These are phyloP conservation scores for Pulicaria dysenterica DNA, from an alignment of 129 eudicot species.

Conservation along the genomic window DNA sequence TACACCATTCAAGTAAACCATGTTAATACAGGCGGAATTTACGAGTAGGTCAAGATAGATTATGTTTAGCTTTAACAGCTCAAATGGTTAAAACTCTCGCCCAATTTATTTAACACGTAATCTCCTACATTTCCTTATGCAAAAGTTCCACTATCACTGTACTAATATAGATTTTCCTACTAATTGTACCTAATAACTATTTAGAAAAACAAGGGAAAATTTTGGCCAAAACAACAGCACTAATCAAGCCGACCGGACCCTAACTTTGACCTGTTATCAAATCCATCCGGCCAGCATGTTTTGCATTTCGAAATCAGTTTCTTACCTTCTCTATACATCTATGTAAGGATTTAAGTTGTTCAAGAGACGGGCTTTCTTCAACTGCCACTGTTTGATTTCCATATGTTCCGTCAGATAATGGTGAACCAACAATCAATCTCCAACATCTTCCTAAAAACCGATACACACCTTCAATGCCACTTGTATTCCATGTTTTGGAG, in stretches of 20 bases:
- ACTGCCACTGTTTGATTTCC: slow-evolving; percentile 60
- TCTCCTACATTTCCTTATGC: no score
- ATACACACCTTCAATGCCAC: slow-evolving; percentile 98
- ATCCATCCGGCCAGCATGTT: not conserved
- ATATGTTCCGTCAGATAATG: slow-evolving; percentile 69
- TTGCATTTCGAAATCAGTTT: not conserved
- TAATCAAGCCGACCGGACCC: no score
- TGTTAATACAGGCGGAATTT: slow-evolving; percentile 5
- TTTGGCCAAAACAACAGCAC: no score
- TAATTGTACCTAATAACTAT: no score
- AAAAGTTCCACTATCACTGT: no score
- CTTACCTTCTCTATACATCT: slow-evolving; percentile 83
- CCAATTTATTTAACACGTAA: no score
- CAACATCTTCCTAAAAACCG: slow-evolving; percentile 93
- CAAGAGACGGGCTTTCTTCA: slow-evolving; percentile 75
- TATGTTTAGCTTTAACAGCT: not conserved
- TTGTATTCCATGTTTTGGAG: slow-evolving; percentile 95
- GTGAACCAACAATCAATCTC: slow-evolving; percentile 89
- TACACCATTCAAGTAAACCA: slow-evolving; percentile 28
- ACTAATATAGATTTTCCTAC: no score
- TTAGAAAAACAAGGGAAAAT: no score
- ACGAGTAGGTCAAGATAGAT: not conserved
- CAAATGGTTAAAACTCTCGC: not conserved
- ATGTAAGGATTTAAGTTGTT: slow-evolving; percentile 84
- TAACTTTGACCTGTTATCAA: not conserved